phyloP scores from a whole-genome alignment of 176 grass and related monocot species.

The Raddia guianensis region DNA sequence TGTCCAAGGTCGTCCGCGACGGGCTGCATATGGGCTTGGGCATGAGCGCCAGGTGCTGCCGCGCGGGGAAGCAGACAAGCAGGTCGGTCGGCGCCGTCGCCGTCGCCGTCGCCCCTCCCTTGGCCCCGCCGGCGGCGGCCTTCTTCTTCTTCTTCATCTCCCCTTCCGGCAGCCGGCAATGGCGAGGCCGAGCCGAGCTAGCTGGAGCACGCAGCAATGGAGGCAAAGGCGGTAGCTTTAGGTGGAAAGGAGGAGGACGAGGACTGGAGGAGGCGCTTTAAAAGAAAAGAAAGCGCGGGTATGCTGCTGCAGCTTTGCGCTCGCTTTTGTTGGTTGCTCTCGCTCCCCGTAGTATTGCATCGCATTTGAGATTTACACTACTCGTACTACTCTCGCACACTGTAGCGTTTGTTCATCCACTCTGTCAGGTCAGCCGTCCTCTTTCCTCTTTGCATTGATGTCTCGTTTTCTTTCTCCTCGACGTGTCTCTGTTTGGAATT shows the following conservation, averaged over 20 bases:
- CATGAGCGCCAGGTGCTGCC: constrained; percentile 76
- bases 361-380: too few relatives aligned
- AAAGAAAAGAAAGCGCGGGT: constrained; percentile 52
- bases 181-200: background rate
- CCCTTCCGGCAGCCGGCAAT: background rate
- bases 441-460: constrained; percentile 14
- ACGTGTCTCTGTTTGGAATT: constrained; percentile 16
- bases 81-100: constrained; percentile 59
- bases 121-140: background rate
- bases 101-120: constrained; percentile 30
- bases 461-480: constrained; percentile 41
- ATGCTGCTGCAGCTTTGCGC: background rate
- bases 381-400: too few relatives aligned
- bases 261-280: constrained; percentile 34
- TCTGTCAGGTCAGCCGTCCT: background rate
- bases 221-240: background rate
- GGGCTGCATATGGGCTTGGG: constrained; percentile 78
- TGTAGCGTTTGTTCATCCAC: constrained; percentile 7
- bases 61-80: constrained; percentile 76
- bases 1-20: constrained; percentile 55
- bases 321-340: constrained; percentile 33
- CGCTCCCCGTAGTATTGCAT: background rate
- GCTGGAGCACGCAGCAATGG: background rate
- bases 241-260: background rate
- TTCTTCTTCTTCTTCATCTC: constrained; percentile 43